Conservation (phyloP, 805 yeast species). For the Torulaspora delbrueckii region DNA sequence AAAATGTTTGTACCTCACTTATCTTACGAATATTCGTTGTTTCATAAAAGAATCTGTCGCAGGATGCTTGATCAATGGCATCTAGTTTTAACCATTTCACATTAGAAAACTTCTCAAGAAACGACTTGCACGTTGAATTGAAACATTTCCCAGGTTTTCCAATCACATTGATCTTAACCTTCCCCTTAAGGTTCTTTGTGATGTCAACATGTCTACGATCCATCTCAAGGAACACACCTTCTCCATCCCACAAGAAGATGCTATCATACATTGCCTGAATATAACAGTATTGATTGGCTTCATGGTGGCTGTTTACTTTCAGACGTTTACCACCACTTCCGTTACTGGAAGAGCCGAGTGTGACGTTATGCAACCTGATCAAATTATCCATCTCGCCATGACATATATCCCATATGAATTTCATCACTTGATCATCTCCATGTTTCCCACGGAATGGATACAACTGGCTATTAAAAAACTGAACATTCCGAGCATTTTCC, state of each 20-base stretch:
- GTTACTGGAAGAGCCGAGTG: conserved; percentile 7
- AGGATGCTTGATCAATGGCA: not conserved
- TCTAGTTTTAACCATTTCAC: conserved; percentile 13
- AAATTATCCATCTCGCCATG: conserved; percentile 7
- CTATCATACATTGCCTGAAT: conserved; percentile 13
- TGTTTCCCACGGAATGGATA: conserved; percentile 19
- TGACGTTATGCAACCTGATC: conserved; percentile 3
- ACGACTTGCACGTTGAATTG: conserved; percentile 2
- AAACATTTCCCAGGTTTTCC: conserved; percentile 2
- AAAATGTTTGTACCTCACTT: conserved; percentile 32
- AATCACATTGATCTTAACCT: conserved; percentile 11
- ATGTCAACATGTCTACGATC: conserved; percentile 12
- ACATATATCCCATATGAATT: conserved; percentile 13
- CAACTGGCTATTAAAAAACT: conserved; percentile 14
- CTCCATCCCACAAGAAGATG: conserved; percentile 21
- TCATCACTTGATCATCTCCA: conserved; percentile 13
- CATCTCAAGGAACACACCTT: conserved; percentile 15
- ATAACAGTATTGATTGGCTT: conserved; percentile 3
- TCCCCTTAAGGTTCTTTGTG: conserved; percentile 10
- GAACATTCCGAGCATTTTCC: conserved; percentile 10
- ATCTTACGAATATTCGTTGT: conserved; percentile 24
- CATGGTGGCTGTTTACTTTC: not conserved
- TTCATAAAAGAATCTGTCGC: conserved; percentile 8
- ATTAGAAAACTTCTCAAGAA: conserved; percentile 5
- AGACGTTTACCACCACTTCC: conserved; percentile 1